phyloP scores from a whole-genome alignment of 768 basidiomycete species.

The Lactarius tabidus region DNA sequence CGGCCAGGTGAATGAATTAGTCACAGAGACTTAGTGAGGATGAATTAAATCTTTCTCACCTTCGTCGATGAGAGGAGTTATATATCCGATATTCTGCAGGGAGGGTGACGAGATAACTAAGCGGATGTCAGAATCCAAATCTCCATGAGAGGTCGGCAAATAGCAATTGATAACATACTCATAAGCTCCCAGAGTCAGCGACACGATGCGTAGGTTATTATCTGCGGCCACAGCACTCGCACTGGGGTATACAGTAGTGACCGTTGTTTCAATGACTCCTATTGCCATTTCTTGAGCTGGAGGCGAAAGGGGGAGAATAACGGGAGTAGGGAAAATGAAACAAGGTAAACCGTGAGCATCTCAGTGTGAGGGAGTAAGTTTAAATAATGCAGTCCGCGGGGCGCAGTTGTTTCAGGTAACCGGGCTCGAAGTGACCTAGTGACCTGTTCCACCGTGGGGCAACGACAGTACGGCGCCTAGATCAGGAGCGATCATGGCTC shows the following conservation, averaged over 20 bases:
- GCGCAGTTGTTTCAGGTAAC: not conserved
- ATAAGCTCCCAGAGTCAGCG: slow-evolving; percentile 21
- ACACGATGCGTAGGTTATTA: slow-evolving; percentile 23
- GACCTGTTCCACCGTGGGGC: not conserved
- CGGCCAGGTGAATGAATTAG: not conserved
- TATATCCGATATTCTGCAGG: slow-evolving; percentile 24
- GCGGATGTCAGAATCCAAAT: not conserved
- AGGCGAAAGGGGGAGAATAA: not conserved
- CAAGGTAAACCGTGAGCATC: not conserved
- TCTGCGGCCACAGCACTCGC: not conserved
- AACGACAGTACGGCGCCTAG: not conserved
- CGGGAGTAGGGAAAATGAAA: not conserved
- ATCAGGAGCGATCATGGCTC: not conserved
- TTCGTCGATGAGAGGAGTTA: slow-evolving; percentile 2
- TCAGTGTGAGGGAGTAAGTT: not conserved
- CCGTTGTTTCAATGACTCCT: not conserved
- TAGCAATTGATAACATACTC: slow-evolving; percentile 12
- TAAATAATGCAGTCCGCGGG: not conserved
- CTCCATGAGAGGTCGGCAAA: not conserved
- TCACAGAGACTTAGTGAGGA: not conserved
- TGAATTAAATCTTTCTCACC: not conserved
- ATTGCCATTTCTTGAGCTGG: not conserved
- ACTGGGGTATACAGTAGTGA: not conserved
- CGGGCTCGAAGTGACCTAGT: not conserved
- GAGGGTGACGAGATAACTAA: slow-evolving; percentile 25